phyloP scores from a whole-genome alignment of 306 rosid species.

The Prunus dulcis region DNA sequence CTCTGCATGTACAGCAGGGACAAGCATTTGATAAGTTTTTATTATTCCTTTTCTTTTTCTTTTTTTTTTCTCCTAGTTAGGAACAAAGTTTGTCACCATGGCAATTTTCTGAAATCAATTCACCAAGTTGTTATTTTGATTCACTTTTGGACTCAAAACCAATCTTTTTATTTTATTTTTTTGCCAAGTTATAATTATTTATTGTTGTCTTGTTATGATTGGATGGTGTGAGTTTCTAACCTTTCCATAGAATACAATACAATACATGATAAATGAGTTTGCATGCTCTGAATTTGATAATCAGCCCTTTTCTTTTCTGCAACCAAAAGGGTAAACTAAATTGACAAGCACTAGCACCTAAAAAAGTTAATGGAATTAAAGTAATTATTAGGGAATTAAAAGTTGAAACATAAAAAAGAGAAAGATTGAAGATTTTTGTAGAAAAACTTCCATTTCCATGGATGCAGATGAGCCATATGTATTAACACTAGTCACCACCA shows the following conservation, averaged over 20 bases:
- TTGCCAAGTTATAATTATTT: no score
- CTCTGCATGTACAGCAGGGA: not conserved
- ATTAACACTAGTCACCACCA: no score
- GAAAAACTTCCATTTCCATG: no score
- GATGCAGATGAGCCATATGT: no score
- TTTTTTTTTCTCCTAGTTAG: not conserved
- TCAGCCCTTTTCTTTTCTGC: not conserved
- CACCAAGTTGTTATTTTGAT: not conserved
- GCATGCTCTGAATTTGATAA: not conserved
- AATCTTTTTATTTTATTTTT: no score
- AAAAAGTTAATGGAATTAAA: not conserved
- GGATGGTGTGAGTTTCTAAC: not conserved
- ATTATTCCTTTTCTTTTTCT: not conserved
- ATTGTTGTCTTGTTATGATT: not conserved
- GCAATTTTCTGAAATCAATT: not conserved
- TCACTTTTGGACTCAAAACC: no score
- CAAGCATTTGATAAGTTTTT: not conserved
- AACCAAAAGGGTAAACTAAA: not conserved
- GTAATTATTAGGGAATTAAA: no score
- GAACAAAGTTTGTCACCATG: not conserved
- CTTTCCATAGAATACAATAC: not conserved
- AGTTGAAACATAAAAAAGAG: no score
- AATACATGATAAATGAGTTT: not conserved
- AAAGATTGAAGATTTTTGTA: no score
- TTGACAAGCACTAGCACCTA: not conserved